A percentile compares a stretch with the other conserved stretches of the same genome.
Evolutionary conservation across 352 stramenopile genomes (phyloP).

Genomic region (Aphanomyces astaci): DNA sequence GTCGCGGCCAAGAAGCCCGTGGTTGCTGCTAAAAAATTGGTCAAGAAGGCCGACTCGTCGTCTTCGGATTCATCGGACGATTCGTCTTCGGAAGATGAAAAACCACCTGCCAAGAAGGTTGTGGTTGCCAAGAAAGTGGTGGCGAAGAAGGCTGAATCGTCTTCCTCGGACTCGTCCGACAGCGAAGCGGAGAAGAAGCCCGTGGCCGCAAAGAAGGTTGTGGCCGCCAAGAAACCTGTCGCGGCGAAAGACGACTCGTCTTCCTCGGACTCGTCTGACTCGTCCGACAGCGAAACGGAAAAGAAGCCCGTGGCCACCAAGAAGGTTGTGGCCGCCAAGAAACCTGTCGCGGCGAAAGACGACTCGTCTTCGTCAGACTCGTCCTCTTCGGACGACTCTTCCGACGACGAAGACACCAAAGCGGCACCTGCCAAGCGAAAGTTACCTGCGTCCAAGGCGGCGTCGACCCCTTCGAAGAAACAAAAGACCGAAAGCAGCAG

Average conservation of each 20-base stretch:
- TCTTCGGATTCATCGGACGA: constrained; percentile 33
- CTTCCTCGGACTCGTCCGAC: constrained; percentile 31
- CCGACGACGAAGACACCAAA: constrained; percentile 34
- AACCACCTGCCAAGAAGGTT: constrained; percentile 10
- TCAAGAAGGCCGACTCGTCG: constrained; percentile 26
- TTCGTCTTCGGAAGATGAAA: constrained; percentile 14
- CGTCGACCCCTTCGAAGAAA: constrained; percentile 35
- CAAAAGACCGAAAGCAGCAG: constrained; percentile 38
- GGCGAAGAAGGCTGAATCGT: constrained; percentile 23
- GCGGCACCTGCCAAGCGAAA: constrained; percentile 29
- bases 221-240: constrained; percentile 2
- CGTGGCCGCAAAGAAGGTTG: neutral
- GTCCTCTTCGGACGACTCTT: constrained; percentile 31
- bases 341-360: constrained; percentile 28
- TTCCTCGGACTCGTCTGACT: constrained; percentile 29
- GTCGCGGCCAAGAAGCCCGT: constrained; percentile 11
- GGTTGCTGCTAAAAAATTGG: constrained; percentile 21
- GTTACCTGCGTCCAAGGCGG: constrained; percentile 25
- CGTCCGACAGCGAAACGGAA: constrained; percentile 9
- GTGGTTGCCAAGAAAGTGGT: constrained; percentile 4
- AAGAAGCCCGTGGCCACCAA: neutral
- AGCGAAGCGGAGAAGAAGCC: constrained; percentile 4
- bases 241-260: constrained; percentile 23
- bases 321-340: neutral
- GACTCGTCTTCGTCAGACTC: constrained; percentile 31